Evolutionary conservation across 2,329 filamentous ascomycete species (phyloP).

Genomic region (Podosphaera xanthii): DNA sequence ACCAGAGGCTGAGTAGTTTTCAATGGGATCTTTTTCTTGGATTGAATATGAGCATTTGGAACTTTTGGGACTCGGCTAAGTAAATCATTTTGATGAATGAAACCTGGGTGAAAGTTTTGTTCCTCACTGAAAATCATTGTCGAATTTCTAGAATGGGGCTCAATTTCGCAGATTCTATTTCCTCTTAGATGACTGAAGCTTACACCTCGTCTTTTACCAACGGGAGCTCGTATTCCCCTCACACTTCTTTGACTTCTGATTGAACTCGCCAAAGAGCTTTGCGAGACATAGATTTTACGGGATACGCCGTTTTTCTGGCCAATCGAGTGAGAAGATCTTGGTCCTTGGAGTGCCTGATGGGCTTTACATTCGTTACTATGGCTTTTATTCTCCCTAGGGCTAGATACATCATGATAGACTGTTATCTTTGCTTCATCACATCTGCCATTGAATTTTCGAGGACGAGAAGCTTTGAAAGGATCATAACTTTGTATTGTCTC

Average conservation of each 20-base stretch:
- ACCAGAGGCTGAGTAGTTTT: constrained; percentile 3
- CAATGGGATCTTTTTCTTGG: constrained; percentile 9
- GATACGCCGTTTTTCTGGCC: background rate
- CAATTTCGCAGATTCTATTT: constrained; percentile 5
- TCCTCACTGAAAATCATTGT: background rate
- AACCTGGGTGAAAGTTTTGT: constrained; percentile 9
- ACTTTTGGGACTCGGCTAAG: constrained; percentile 4
- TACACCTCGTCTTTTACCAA: constrained; percentile 35
- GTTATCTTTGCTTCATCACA: constrained; percentile 16
- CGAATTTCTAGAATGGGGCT: background rate
- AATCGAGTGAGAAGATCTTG: background rate
- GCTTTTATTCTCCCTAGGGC: constrained; percentile 3
- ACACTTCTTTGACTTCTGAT: constrained; percentile 18
- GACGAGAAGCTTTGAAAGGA: constrained; percentile 42
- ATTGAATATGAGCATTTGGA: constrained; percentile 12
- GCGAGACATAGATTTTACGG: constrained; percentile 19
- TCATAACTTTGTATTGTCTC: constrained; percentile 55
- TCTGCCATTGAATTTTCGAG: constrained; percentile 22
- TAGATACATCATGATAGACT: constrained; percentile 9
- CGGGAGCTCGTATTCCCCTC: constrained; percentile 20
- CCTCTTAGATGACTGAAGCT: constrained; percentile 34
- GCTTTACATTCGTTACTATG: background rate
- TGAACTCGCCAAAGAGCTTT: constrained; percentile 24
- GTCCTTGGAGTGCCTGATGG: background rate
- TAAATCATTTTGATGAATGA: constrained; percentile 8